Base-by-base conservation (phyloP, 2,329 filamentous ascomycete species). In the Hirsutella minnesotensis region DNA sequence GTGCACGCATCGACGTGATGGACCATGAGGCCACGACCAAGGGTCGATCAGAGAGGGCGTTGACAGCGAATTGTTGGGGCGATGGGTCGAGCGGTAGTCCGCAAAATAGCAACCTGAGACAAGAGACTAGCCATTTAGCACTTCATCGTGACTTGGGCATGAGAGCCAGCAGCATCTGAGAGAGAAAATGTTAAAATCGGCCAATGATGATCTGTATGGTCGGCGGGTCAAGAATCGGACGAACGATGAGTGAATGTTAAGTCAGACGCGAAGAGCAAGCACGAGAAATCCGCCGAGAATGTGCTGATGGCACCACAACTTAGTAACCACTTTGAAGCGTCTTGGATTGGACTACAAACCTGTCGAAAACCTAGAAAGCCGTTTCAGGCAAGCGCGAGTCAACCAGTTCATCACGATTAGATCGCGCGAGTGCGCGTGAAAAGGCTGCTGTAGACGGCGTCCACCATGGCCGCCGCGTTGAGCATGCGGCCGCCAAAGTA, bases 381-480 rank as follows among this genome's bases (percentile, higher is more conserved):
- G 52, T 45, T 50, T 62, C 56, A 61, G 59, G 59, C 61, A 61
- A 63, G 31, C 38, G 33, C 18, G 27, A 34, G 46, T 47, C 45
- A 44, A 46, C 65, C 66, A 65, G 59, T 51, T 75, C 76, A 77
- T 72, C 69, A 68, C 38, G 19, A 22, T 70, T 73, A 89, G 56
- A 88, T 85, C 63, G 83, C 83, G 66, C 84, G 84, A 55, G 83
- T 86, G 63, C 85, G 82, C 65, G 83, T 85, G 72, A 92, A 95
- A 67, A 94, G 79, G 75, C 85, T 94, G 79, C 86, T 92, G 79
- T 96, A 98, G 69, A 98, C 87, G 58, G 90, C 90, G 67, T 98
- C 92, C 64, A 96, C 90, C 68, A 98, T 87, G 63, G 89, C 92
- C 51, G 88, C 84, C 55, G 90, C 92, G 61, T 85, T 90, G 64